phyloP scores from a whole-genome alignment of 257 asterid species.

The Salvia miltiorrhiza region DNA sequence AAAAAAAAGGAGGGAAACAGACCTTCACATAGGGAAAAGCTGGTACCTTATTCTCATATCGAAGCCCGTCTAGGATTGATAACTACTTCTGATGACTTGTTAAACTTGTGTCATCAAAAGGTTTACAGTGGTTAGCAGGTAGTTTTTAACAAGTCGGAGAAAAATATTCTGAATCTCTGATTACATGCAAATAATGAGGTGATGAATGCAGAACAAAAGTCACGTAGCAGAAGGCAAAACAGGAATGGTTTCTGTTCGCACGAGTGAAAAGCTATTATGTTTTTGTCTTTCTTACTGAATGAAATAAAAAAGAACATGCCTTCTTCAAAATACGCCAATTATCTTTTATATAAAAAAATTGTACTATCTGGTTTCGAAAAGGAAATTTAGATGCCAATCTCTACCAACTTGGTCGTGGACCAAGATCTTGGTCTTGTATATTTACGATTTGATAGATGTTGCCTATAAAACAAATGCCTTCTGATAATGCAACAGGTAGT shows the following conservation, averaged over 20 bases:
- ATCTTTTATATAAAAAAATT: not conserved
- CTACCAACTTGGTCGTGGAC: not conserved
- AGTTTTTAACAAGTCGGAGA: not conserved
- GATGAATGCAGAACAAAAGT: not conserved
- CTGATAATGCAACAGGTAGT: conserved; percentile 53
- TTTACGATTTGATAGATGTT: conserved; percentile 5
- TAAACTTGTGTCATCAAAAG: not conserved
- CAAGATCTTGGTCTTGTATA: not conserved
- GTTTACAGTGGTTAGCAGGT: conserved; percentile 5
- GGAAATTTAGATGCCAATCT: conserved; percentile 3
- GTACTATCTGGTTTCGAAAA: not conserved
- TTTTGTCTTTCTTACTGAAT: not conserved
- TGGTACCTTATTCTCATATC: not conserved
- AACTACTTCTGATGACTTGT: not conserved
- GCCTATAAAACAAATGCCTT: conserved; percentile 1
- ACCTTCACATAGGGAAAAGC: not conserved
- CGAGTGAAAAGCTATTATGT: not conserved
- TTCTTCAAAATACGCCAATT: not conserved
- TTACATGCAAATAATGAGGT: not conserved
- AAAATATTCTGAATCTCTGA: not conserved
- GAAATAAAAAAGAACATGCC: not conserved
- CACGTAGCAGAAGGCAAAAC: not conserved
- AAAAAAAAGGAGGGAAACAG: not conserved
- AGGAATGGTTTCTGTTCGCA: not conserved
- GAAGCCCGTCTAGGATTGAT: conserved; percentile 1